Conservation (phyloP, 1,284 basidiomycete species). For the Pterula multifida region DNA sequence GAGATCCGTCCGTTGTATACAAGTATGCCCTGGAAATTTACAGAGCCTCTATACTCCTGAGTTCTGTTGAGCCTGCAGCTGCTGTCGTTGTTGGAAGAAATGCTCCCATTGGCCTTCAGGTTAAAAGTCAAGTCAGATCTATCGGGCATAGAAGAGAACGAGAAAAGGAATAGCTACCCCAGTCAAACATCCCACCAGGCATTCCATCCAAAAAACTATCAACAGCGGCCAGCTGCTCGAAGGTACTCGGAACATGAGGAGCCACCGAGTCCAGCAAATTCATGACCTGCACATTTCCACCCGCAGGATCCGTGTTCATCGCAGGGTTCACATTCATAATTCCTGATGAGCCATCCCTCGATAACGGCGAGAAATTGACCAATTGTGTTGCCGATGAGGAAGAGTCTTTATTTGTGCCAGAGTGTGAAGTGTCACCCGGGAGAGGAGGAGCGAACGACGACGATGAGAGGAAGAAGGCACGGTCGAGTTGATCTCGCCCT, state of each 20-base stretch:
- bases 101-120: slow-evolving; percentile 62
- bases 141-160: slow-evolving; percentile 4
- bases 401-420: slow-evolving; percentile 7
- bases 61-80: slow-evolving; percentile 1
- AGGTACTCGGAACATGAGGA: slow-evolving; percentile 26
- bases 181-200: slow-evolving; percentile 81
- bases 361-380: slow-evolving; percentile 45
- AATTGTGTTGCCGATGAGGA: slow-evolving; percentile 19
- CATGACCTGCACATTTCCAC: slow-evolving; percentile 59
- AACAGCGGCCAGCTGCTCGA: slow-evolving; percentile 53
- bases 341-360: slow-evolving; percentile 17
- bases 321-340: slow-evolving; percentile 53
- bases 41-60: no score
- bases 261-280: slow-evolving; percentile 46
- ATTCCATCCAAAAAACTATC: slow-evolving; percentile 72
- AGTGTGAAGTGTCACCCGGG: slow-evolving; percentile 13
- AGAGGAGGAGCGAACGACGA: slow-evolving; percentile 23
- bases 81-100: slow-evolving; percentile 34
- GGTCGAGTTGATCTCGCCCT: slow-evolving; percentile 12
- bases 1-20: no score
- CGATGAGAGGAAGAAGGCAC: slow-evolving; percentile 20
- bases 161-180: slow-evolving; percentile 47
- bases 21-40: no score
- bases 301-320: slow-evolving; percentile 31
- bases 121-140: slow-evolving; percentile 2